Percentiles rank a stretch among this genome's conserved stretches.
Evolutionary conservation across 2,329 filamentous ascomycete genomes (phyloP).

Genomic region (Capronia epimyces): DNA sequence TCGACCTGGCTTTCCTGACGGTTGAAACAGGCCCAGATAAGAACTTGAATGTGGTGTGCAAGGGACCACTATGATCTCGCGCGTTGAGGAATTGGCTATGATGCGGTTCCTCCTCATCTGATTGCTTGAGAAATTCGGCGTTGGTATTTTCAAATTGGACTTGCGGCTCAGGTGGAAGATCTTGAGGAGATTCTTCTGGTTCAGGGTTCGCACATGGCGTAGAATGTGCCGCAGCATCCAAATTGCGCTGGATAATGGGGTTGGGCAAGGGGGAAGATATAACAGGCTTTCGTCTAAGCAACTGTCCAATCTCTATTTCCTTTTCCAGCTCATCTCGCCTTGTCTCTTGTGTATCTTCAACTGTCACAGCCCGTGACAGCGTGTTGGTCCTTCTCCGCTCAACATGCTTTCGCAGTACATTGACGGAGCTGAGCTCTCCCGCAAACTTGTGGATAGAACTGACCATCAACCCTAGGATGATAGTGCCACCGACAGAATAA

Average conservation of each 20-base stretch:
- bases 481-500: conserved; percentile 75
- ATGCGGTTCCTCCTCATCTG: conserved; percentile 10
- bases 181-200: background rate
- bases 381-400: conserved; percentile 51
- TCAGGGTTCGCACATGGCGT: background rate
- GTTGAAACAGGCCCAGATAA: conserved; percentile 11
- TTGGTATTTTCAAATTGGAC: conserved; percentile 15
- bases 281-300: conserved; percentile 26
- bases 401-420: conserved; percentile 57
- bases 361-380: conserved; percentile 49
- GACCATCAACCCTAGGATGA: conserved; percentile 78
- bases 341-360: conserved; percentile 16
- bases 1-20: conserved; percentile 16
- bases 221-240: conserved; percentile 18
- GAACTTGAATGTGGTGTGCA: conserved; percentile 16
- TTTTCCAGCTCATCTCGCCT: conserved; percentile 31
- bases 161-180: conserved; percentile 5
- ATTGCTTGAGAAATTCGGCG: conserved; percentile 11
- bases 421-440: conserved; percentile 54
- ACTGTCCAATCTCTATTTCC: conserved; percentile 17
- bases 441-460: conserved; percentile 68
- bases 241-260: conserved; percentile 26
- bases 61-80: conserved; percentile 9
- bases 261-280: conserved; percentile 35
- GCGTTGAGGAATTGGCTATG: conserved; percentile 21